These are phyloP conservation scores for Phytophthora pseudosyringae DNA, from an alignment of 352 stramenopile genomes.

Conservation along the genomic window DNA sequence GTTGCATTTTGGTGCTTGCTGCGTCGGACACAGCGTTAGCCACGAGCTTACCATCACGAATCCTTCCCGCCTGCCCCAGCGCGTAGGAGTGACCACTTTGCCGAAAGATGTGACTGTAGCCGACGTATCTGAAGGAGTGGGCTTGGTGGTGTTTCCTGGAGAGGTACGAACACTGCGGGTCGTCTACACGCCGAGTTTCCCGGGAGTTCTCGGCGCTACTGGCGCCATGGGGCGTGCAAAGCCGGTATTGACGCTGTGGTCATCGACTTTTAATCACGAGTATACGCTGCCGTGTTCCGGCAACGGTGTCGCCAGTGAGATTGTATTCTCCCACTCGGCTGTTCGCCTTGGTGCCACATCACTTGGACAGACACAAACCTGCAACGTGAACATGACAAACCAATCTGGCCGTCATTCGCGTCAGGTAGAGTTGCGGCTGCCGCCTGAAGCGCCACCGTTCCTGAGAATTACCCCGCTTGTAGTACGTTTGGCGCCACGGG, in stretches of 20 bases:
- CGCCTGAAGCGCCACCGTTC: constrained; percentile 36
- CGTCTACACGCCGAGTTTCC: constrained; percentile 42
- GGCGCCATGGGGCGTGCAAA: constrained; percentile 7
- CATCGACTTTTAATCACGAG: constrained; percentile 48
- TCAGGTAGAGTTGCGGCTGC: constrained; percentile 39
- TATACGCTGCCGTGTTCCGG: constrained; percentile 44
- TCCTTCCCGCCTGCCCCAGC: constrained; percentile 39
- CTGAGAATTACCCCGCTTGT: constrained; percentile 76
- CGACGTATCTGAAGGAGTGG: constrained; percentile 36
- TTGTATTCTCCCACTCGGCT: constrained; percentile 45
- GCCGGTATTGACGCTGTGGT: constrained; percentile 37
- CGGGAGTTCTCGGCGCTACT: constrained; percentile 9
- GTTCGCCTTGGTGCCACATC: constrained; percentile 48
- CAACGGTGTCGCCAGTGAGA: constrained; percentile 27
- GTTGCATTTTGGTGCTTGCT: constrained; percentile 48
- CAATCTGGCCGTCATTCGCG: constrained; percentile 31
- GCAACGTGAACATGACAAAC: constrained; percentile 42
- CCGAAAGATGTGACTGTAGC: constrained; percentile 38
- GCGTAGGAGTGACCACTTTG: constrained; percentile 33
- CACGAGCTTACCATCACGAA: constrained; percentile 42
- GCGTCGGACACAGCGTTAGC: constrained; percentile 46
- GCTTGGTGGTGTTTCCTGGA: constrained; percentile 37
- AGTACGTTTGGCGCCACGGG: constrained; percentile 45
- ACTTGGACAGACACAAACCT: constrained; percentile 43
- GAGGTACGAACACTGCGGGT: constrained; percentile 36